Evolutionary conservation across 768 basidiomycete genomes (phyloP).

Genomic region (Tricholoma sp.): DNA sequence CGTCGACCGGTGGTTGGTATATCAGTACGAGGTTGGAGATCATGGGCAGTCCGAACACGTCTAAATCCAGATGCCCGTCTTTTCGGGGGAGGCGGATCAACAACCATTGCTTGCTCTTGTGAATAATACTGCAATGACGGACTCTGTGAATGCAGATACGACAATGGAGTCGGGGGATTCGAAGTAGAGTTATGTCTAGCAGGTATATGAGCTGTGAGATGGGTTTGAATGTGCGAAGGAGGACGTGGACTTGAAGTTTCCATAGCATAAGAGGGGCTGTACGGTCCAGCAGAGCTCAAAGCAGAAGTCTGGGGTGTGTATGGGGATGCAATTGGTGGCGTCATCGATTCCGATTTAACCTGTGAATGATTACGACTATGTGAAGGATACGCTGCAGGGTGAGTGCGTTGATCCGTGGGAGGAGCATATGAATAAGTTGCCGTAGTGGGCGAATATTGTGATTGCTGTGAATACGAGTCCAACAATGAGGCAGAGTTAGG

Average conservation of each 20-base stretch:
- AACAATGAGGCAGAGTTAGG: slow-evolving; percentile 45
- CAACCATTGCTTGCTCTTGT: slow-evolving; percentile 65
- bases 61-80: slow-evolving; percentile 74
- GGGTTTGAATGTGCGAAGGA: slow-evolving; percentile 42
- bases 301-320: slow-evolving; percentile 50
- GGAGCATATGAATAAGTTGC: slow-evolving; percentile 45
- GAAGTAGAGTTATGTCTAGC: slow-evolving; percentile 56
- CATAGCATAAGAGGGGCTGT: slow-evolving; percentile 52
- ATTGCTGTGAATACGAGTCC: slow-evolving; percentile 69
- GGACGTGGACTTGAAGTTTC: slow-evolving; percentile 63
- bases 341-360: slow-evolving; percentile 44
- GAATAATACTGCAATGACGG: slow-evolving; percentile 52
- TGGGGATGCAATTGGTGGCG: slow-evolving; percentile 45
- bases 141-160: slow-evolving; percentile 52
- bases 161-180: slow-evolving; percentile 68
- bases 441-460: slow-evolving; percentile 58
- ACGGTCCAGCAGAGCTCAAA: slow-evolving; percentile 28
- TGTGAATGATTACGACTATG: slow-evolving; percentile 57
- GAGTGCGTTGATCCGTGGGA: slow-evolving; percentile 35
- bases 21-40: slow-evolving; percentile 74
- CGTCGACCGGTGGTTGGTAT: slow-evolving; percentile 58
- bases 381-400: slow-evolving; percentile 42
- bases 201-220: slow-evolving; percentile 44
- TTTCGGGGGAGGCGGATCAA: slow-evolving; percentile 59
- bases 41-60: slow-evolving; percentile 68